Conservation (phyloP, 257 asterid species). For the Solanum microdontum region DNA sequence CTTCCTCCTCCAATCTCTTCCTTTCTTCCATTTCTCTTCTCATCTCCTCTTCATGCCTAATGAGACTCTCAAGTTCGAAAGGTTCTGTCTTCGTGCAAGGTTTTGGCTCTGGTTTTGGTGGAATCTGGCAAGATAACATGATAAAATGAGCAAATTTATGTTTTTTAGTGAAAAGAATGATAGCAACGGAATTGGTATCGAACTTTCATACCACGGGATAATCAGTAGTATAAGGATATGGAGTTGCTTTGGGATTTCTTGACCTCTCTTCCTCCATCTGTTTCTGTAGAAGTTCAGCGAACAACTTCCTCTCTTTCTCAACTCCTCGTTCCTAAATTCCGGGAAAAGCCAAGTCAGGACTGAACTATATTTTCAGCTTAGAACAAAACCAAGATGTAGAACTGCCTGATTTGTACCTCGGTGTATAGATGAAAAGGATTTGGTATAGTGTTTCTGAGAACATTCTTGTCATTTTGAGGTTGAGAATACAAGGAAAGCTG, state of each 20-base stretch:
- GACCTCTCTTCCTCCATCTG: slow-evolving; percentile 76
- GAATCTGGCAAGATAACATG: slow-evolving; percentile 36
- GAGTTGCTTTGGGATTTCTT: slow-evolving; percentile 70
- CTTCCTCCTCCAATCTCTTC: slow-evolving; percentile 61
- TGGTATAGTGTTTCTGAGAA: slow-evolving; percentile 52
- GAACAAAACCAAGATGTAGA: background rate
- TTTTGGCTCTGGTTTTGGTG: slow-evolving; percentile 91
- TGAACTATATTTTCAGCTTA: background rate
- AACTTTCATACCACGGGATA: slow-evolving; percentile 62
- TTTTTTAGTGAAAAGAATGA: background rate
- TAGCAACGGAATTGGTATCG: background rate
- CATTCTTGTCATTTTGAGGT: slow-evolving; percentile 46
- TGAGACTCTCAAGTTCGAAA: slow-evolving; percentile 69
- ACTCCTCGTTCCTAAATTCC: slow-evolving; percentile 69
- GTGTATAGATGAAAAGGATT: slow-evolving; percentile 90
- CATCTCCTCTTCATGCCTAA: slow-evolving; percentile 85
- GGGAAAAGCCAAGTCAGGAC: background rate
- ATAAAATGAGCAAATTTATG: background rate
- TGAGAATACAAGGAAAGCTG: slow-evolving; percentile 81
- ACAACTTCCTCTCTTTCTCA: slow-evolving; percentile 59
- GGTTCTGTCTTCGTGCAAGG: slow-evolving; percentile 88
- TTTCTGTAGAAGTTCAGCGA: slow-evolving; percentile 54
- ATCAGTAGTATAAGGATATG: slow-evolving; percentile 96
- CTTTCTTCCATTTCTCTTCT: slow-evolving; percentile 82
- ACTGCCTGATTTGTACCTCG: slow-evolving; percentile 30